Conservation (phyloP, 768 basidiomycete genomes). For the Symmetrospora coprosmae region DNA sequence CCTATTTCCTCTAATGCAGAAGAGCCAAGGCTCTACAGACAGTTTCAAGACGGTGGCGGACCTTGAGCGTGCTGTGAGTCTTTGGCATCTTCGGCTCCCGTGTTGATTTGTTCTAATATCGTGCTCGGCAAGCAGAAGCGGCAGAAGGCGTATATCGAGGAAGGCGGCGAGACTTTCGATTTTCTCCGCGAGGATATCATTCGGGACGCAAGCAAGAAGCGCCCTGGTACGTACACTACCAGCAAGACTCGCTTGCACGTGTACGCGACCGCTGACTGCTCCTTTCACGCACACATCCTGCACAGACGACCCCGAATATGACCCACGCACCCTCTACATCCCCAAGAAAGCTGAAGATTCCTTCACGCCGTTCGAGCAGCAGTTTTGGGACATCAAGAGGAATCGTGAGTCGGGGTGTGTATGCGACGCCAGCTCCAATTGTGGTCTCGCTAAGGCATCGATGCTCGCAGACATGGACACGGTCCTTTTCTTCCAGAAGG, state of each 20-base stretch:
- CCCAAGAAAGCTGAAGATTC: conserved; percentile 59
- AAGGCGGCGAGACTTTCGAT: conserved; percentile 2
- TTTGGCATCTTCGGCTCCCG: too few relatives aligned
- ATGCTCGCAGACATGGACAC: conserved; percentile 59
- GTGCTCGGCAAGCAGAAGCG: too few relatives aligned
- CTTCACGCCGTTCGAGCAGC: conserved; percentile 92
- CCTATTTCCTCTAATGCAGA: too few relatives aligned
- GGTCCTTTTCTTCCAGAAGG: conserved; percentile 95
- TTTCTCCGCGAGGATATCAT: not conserved
- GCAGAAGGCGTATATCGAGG: not conserved
- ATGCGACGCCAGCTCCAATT: not conserved
- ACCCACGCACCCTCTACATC: conserved; percentile 72
- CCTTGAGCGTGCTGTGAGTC: too few relatives aligned
- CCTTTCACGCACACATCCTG: not conserved
- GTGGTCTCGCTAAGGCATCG: not conserved
- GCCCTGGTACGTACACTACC: not conserved
- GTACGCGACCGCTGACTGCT: not conserved
- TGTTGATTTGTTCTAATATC: too few relatives aligned
- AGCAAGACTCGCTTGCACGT: not conserved
- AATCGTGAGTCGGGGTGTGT: not conserved
- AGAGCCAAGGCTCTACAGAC: too few relatives aligned
- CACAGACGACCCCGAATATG: conserved; percentile 57
- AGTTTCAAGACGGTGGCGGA: too few relatives aligned
- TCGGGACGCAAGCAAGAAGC: not conserved
- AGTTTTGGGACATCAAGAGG: conserved; percentile 63